Percentiles rank a stretch among this genome's conserved stretches.
These are phyloP conservation scores for Debaryomyces prosopidis DNA, from an alignment of 805 yeast genomes.

Conservation along the genomic window DNA sequence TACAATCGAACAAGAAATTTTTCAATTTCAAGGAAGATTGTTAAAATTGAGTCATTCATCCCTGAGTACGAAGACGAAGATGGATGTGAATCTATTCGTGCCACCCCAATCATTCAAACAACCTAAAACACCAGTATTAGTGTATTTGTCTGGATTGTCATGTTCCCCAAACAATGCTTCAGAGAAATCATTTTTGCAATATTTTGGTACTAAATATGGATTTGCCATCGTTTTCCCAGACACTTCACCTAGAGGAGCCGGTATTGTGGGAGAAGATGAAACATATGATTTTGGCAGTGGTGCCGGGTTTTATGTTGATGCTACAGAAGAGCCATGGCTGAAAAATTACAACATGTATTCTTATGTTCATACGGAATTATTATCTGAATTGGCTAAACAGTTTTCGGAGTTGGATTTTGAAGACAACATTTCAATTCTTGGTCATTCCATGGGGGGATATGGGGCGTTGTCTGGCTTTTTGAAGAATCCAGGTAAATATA, in stretches of 20 bases:
- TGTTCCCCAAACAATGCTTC: slow-evolving; percentile 92
- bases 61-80: slow-evolving; percentile 57
- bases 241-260: slow-evolving; percentile 91
- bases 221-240: slow-evolving; percentile 93
- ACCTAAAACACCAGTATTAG: slow-evolving; percentile 61
- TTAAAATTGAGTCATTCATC: slow-evolving; percentile 78
- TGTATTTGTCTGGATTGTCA: slow-evolving; percentile 85
- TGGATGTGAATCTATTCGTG: slow-evolving; percentile 83
- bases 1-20: slow-evolving; percentile 52
- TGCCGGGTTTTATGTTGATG: slow-evolving; percentile 92
- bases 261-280: slow-evolving; percentile 76
- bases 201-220: slow-evolving; percentile 76
- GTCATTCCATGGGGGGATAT: slow-evolving; percentile 98
- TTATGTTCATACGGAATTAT: slow-evolving; percentile 76
- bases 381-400: slow-evolving; percentile 45
- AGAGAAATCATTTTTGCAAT: slow-evolving; percentile 88
- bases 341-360: slow-evolving; percentile 83
- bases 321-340: slow-evolving; percentile 71
- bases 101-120: slow-evolving; percentile 49
- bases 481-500: slow-evolving; percentile 68
- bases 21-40: slow-evolving; percentile 73
- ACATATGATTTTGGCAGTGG: slow-evolving; percentile 91
- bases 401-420: slow-evolving; percentile 56
- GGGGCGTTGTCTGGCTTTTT: slow-evolving; percentile 78
- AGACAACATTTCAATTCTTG: slow-evolving; percentile 71